These are phyloP conservation scores for Actinomortierella ambigua DNA, from an alignment of 371 early-diverging fungal genomes.

Conservation along the genomic window DNA sequence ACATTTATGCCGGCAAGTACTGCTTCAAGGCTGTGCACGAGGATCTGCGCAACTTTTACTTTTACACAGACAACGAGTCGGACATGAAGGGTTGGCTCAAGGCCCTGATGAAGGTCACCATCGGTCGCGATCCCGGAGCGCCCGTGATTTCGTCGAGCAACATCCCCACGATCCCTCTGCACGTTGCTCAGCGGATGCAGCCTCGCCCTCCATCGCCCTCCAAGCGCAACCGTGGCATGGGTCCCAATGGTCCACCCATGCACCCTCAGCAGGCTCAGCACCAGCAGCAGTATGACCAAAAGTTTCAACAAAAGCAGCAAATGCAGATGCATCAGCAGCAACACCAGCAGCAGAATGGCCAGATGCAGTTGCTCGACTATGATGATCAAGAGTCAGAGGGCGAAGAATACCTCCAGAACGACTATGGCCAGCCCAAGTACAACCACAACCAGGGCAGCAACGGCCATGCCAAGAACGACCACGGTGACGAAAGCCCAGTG, in stretches of 20 bases:
- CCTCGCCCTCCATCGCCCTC: slow-evolving; percentile 68
- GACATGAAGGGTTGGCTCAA: slow-evolving; percentile 62
- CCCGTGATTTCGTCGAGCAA: slow-evolving; percentile 71
- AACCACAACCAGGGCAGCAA: slow-evolving; percentile 1
- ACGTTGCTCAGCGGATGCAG: slow-evolving; percentile 63
- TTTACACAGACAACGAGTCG: slow-evolving; percentile 59
- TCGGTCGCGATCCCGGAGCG: slow-evolving; percentile 59
- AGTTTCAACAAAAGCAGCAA: slow-evolving; percentile 15
- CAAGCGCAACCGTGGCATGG: slow-evolving; percentile 23
- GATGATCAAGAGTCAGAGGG: slow-evolving; percentile 42
- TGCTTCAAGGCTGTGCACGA: slow-evolving; percentile 71
- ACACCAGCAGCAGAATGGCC: slow-evolving; percentile 17
- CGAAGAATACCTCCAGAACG: slow-evolving; percentile 22
- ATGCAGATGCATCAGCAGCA: slow-evolving; percentile 11
- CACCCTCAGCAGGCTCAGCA: slow-evolving; percentile 25
- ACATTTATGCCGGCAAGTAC: slow-evolving; percentile 64
- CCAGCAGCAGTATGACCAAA: slow-evolving; percentile 24
- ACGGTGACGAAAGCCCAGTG: slow-evolving; percentile 8
- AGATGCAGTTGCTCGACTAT: slow-evolving; percentile 32
- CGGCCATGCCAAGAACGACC: not conserved
- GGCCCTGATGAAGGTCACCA: slow-evolving; percentile 70
- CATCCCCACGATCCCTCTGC: slow-evolving; percentile 65
- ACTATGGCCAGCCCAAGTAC: slow-evolving; percentile 10
- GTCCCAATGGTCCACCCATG: slow-evolving; percentile 25
- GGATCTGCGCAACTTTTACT: slow-evolving; percentile 59